phyloP scores from a whole-genome alignment of 768 basidiomycete species.

The Serendipita indica region DNA sequence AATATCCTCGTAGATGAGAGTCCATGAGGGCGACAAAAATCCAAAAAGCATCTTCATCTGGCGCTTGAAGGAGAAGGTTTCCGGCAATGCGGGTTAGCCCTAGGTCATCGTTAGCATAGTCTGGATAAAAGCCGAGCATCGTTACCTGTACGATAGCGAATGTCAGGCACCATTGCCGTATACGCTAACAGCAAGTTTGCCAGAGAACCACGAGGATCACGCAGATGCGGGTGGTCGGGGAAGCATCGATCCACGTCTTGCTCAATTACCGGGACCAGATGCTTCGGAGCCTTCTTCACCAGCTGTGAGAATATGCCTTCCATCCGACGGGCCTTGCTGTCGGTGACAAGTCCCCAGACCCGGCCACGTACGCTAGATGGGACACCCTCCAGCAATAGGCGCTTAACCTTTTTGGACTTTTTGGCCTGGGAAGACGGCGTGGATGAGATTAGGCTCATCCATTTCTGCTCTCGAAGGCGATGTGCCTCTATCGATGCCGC shows the following conservation, averaged over 20 bases:
- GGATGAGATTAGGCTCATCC: conserved; percentile 37
- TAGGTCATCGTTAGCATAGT: conserved; percentile 19
- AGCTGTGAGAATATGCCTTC: conserved; percentile 54
- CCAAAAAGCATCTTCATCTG: conserved; percentile 86
- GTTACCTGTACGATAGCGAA: conserved; percentile 50
- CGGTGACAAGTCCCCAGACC: conserved; percentile 70
- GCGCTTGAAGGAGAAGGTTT: conserved; percentile 55
- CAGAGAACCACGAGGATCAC: conserved; percentile 37
- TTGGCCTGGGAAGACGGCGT: conserved; percentile 46
- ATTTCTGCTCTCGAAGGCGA: conserved; percentile 58
- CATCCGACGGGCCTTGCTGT: conserved; percentile 56
- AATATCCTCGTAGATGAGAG: conserved; percentile 63
- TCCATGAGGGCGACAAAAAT: conserved; percentile 82
- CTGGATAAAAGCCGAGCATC: conserved; percentile 5
- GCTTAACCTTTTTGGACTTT: conserved; percentile 67
- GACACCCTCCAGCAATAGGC: conserved; percentile 57
- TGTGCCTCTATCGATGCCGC: conserved; percentile 37
- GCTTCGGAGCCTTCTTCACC: conserved; percentile 38
- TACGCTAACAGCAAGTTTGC: conserved; percentile 52
- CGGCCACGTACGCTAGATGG: conserved; percentile 72
- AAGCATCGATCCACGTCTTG: conserved; percentile 39
- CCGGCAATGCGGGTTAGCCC: conserved; percentile 58
- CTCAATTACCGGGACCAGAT: conserved; percentile 39
- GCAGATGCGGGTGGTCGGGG: conserved; percentile 41
- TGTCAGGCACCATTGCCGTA: conserved; percentile 72